phyloP scores from a whole-genome alignment of 345 rosid species.

The Linum usitatissimum region DNA sequence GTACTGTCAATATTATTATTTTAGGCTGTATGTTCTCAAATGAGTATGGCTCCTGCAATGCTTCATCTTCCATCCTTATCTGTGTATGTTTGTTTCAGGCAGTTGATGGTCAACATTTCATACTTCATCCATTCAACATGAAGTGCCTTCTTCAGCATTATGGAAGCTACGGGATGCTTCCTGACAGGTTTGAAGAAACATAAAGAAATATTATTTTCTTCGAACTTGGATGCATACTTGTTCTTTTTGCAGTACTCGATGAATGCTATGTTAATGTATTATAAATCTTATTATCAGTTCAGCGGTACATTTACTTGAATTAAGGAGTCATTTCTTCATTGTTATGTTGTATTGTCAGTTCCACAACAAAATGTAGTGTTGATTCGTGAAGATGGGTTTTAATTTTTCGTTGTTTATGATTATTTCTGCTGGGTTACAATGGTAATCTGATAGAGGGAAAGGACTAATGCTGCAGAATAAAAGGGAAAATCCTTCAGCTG shows the following conservation, averaged over 20 bases:
- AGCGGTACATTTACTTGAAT: neutral
- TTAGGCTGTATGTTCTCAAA: neutral
- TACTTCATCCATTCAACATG: conserved; percentile 78
- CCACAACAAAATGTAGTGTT: neutral
- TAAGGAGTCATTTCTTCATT: too few species aligned
- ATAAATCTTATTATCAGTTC: neutral
- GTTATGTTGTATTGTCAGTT: too few species aligned
- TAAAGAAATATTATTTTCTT: neutral
- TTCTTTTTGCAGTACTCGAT: neutral
- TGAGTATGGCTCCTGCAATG: neutral
- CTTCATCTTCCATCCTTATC: conserved; percentile 10
- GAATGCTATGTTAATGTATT: neutral
- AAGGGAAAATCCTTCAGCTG: conserved; percentile 73
- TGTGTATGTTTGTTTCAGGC: conserved; percentile 45
- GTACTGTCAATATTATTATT: neutral
- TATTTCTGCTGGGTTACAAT: neutral
- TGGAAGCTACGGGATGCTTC: conserved; percentile 70
- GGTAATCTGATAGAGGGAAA: neutral
- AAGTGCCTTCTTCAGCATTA: conserved; percentile 81
- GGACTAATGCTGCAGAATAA: conserved; percentile 37
- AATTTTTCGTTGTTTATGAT: neutral
- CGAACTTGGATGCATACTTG: neutral
- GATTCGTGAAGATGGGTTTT: neutral
- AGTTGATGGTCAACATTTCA: conserved; percentile 81
- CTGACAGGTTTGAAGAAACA: conserved; percentile 35